Conservation (phyloP, 2,329 filamentous ascomycete species). For the Nemania sp. region DNA sequence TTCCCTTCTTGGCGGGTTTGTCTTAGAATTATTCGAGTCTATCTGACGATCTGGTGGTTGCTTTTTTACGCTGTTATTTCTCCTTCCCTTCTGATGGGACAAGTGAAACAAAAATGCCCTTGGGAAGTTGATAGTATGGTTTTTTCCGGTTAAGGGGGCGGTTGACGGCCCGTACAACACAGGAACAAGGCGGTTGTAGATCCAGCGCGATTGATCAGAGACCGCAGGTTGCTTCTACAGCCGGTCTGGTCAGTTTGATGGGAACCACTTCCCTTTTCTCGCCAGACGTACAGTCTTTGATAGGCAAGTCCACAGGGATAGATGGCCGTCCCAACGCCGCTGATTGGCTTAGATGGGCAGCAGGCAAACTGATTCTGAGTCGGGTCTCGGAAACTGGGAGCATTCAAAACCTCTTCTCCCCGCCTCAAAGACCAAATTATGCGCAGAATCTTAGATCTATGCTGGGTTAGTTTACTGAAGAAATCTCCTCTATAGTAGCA, state of each 20-base stretch:
- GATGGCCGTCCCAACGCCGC: constrained; percentile 25
- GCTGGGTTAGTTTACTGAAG: constrained; percentile 17
- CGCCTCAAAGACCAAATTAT: constrained; percentile 22
- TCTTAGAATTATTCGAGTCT: constrained; percentile 36
- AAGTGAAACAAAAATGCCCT: constrained; percentile 35
- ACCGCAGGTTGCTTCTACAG: constrained; percentile 29
- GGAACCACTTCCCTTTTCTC: constrained; percentile 36
- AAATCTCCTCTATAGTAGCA: background rate
- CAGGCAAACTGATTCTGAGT: constrained; percentile 43
- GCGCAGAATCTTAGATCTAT: constrained; percentile 6
- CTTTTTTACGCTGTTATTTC: constrained; percentile 25
- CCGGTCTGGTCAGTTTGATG: constrained; percentile 38
- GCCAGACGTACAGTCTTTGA: constrained; percentile 37
- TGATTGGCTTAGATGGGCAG: constrained; percentile 37
- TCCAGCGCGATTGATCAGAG: constrained; percentile 30
- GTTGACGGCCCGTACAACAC: constrained; percentile 23
- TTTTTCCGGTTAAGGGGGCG: constrained; percentile 4
- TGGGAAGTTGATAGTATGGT: constrained; percentile 21
- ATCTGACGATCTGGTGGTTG: constrained; percentile 27
- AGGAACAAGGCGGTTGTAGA: constrained; percentile 30
- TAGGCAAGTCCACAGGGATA: constrained; percentile 34
- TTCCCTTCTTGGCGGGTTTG: constrained; percentile 29
- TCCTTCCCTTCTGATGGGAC: constrained; percentile 21
- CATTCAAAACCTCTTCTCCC: constrained; percentile 36
- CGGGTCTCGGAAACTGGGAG: constrained; percentile 41